A percentile compares a stretch with the other conserved stretches of the same genome.
These are phyloP conservation scores for Amanita brunnescens DNA, from an alignment of 768 basidiomycete genomes.

Conservation along the genomic window DNA sequence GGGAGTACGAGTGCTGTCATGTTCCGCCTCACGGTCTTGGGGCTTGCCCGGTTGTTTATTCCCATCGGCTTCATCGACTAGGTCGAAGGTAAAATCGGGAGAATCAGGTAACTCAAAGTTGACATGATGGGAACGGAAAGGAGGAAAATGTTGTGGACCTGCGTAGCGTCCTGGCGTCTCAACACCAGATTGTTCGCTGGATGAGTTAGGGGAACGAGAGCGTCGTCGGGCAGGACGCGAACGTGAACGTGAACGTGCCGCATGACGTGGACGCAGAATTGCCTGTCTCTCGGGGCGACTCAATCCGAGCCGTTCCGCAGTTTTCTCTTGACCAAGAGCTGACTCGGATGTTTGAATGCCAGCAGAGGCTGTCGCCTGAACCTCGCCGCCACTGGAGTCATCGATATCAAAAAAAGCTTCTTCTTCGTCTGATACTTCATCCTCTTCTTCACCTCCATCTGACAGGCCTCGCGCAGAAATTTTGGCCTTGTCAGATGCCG, in stretches of 20 bases:
- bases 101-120: conserved; percentile 32
- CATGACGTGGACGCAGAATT: conserved; percentile 21
- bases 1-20: conserved; percentile 51
- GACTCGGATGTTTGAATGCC: conserved; percentile 1
- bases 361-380: neutral
- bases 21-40: conserved; percentile 45
- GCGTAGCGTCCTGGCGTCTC: conserved; percentile 57
- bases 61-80: conserved; percentile 24
- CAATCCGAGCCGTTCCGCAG: conserved; percentile 20
- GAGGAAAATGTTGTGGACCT: conserved; percentile 41
- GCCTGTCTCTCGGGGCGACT: conserved; percentile 23
- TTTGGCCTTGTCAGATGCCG: conserved; percentile 29
- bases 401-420: conserved; percentile 85
- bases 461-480: conserved; percentile 17
- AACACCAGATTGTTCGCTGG: conserved; percentile 45
- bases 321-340: conserved; percentile 3
- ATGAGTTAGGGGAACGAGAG: conserved; percentile 12
- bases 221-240: neutral
- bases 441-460: conserved; percentile 32
- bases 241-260: conserved; percentile 21
- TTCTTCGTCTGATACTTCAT: conserved; percentile 45
- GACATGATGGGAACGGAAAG: conserved; percentile 39
- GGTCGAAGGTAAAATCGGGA: conserved; percentile 26
- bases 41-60: neutral
- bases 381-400: conserved; percentile 43